Conservation (phyloP, 352 stramenopile genomes). For the Discostella stelligera region DNA sequence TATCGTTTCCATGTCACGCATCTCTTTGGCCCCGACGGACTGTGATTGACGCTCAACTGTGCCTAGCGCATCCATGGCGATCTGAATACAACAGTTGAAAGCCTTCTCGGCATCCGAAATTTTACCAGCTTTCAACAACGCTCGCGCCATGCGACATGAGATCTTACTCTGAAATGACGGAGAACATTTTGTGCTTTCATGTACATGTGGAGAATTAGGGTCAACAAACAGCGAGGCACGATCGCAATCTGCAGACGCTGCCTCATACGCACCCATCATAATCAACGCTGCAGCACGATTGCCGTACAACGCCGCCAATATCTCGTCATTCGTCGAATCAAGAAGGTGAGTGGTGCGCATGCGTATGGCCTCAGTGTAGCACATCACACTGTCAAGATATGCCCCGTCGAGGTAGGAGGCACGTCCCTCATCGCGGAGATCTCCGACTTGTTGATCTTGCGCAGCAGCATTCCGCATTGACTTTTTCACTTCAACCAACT, state of each 20-base stretch:
- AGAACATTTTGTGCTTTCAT: conserved; percentile 40
- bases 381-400: conserved; percentile 8
- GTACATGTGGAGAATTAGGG: conserved; percentile 13
- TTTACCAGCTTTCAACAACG: conserved; percentile 60
- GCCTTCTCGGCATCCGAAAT: conserved; percentile 52
- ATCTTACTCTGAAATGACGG: conserved; percentile 60
- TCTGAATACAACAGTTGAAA: conserved; percentile 54
- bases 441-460: no score
- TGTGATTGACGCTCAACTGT: conserved; percentile 7
- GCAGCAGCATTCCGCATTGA: conserved; percentile 43
- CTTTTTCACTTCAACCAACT: conserved; percentile 61
- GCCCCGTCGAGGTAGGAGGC: no score
- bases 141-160: conserved; percentile 54
- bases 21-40: conserved; percentile 18
- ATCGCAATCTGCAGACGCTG: conserved; percentile 56
- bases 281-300: conserved; percentile 70
- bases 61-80: conserved; percentile 28
- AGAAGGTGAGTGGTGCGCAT: conserved; percentile 33
- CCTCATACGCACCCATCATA: conserved; percentile 57
- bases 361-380: conserved; percentile 60
- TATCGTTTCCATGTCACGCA: conserved; percentile 37
- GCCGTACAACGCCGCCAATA: conserved; percentile 63
- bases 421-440: conserved; percentile 10
- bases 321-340: conserved; percentile 56
- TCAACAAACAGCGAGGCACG: conserved; percentile 45